Evolutionary conservation across 2,329 filamentous ascomycete genomes (phyloP).

Genomic region (Emmonsia crescens): DNA sequence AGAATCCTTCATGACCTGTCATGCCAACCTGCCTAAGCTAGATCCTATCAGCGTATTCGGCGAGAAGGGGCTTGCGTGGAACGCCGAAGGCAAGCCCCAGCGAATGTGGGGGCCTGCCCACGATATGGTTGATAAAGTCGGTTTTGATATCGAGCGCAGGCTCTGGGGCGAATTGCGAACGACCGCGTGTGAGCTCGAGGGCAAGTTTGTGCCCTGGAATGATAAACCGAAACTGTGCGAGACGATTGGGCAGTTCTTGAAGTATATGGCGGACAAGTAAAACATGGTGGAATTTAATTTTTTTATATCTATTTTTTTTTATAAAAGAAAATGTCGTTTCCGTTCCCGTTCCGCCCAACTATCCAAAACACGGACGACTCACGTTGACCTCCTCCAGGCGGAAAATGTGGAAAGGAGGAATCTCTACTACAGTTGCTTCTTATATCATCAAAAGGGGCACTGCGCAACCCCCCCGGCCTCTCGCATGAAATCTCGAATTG

Average conservation of each 20-base stretch:
- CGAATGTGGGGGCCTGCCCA: constrained; percentile 28
- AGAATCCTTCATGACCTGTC: constrained; percentile 25
- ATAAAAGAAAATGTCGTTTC: too few relatives aligned
- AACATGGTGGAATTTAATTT: not conserved
- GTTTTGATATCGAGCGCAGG: constrained; percentile 28
- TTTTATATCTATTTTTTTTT: not conserved
- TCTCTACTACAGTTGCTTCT: not conserved
- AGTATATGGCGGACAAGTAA: constrained; percentile 9
- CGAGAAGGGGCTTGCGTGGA: constrained; percentile 27
- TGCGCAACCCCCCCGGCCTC: not conserved
- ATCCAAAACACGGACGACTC: not conserved
- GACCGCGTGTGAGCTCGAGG: constrained; percentile 29
- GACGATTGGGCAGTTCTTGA: constrained; percentile 12
- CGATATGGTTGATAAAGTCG: constrained; percentile 26
- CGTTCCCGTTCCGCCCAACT: not conserved
- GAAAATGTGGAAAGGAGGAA: not conserved
- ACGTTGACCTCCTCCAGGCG: not conserved
- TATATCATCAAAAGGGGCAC: not conserved
- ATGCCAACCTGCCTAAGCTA: constrained; percentile 34
- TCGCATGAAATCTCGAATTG: not conserved
- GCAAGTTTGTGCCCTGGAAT: constrained; percentile 11
- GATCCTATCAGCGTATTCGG: constrained; percentile 32
- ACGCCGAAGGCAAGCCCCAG: constrained; percentile 25
- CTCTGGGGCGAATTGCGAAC: constrained; percentile 34
- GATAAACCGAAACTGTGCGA: constrained; percentile 12